Evolutionary conservation across 116 monocot species (phyloP).

Genomic region (Dioscorea cayenensis): DNA sequence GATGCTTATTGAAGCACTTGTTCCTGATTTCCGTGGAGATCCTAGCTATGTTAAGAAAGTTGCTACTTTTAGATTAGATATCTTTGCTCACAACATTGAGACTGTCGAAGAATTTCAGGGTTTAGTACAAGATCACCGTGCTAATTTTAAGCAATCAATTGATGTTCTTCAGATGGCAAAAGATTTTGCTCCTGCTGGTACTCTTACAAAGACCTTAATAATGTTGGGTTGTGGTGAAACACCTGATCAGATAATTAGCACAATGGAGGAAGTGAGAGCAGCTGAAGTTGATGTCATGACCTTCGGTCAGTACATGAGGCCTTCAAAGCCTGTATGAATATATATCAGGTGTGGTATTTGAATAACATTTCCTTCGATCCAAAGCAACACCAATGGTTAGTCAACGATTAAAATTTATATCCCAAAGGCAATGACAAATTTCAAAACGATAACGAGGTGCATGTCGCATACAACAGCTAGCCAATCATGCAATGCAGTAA

Average conservation of each 20-base stretch:
- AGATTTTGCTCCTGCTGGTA: constrained; percentile 61
- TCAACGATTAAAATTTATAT: too few species aligned
- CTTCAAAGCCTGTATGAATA: too few species aligned
- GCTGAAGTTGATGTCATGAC: constrained; percentile 95
- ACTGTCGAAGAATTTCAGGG: constrained; percentile 86
- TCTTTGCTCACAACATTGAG: constrained; percentile 96
- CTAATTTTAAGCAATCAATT: constrained; percentile 88
- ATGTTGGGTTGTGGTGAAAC: constrained; percentile 97
- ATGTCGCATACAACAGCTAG: too few species aligned
- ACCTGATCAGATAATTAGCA: constrained; percentile 70
- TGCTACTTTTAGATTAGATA: too few species aligned
- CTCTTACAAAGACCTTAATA: constrained; percentile 88
- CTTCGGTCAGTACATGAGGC: constrained; percentile 96
- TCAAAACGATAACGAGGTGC: too few species aligned
- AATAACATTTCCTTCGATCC: too few species aligned
- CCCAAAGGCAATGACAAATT: too few species aligned
- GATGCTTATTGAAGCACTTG: constrained; percentile 81
- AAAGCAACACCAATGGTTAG: too few species aligned
- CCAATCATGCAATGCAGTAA: too few species aligned
- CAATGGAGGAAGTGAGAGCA: constrained; percentile 82
- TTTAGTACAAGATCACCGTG: constrained; percentile 63
- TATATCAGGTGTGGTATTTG: too few species aligned
- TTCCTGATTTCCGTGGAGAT: constrained; percentile 93
- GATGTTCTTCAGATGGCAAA: constrained; percentile 89
- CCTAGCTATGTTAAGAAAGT: too few species aligned